phyloP scores from a whole-genome alignment of 768 basidiomycete species.

The Macrolepiota dolichaula region DNA sequence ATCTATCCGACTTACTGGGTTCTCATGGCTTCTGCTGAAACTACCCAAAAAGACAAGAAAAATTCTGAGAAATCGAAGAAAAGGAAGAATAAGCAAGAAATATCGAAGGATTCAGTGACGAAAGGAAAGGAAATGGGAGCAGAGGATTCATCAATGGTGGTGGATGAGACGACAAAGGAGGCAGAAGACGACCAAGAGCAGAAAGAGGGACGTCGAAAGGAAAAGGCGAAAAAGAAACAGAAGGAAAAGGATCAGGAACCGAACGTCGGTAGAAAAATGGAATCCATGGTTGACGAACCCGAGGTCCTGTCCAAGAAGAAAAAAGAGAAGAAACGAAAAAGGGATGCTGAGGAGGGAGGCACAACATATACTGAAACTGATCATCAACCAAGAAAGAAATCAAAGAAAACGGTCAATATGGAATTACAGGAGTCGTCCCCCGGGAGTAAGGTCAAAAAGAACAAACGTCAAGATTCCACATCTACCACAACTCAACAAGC shows the following conservation, averaged over 20 bases:
- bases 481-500: background rate
- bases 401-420: background rate
- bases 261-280: constrained; percentile 8
- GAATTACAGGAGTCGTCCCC: background rate
- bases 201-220: background rate
- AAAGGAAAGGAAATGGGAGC: constrained; percentile 15
- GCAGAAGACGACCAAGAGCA: constrained; percentile 4
- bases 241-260: background rate
- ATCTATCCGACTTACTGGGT: constrained; percentile 11
- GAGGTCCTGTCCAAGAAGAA: constrained; percentile 1
- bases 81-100: constrained; percentile 5
- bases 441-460: background rate
- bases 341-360: constrained; percentile 7
- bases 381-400: constrained; percentile 13
- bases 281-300: background rate
- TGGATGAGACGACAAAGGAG: background rate
- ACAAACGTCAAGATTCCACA: background rate
- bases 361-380: constrained; percentile 5
- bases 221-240: background rate
- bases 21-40: constrained; percentile 89
- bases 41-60: constrained; percentile 59
- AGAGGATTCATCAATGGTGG: background rate
- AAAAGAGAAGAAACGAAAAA: constrained; percentile 19
- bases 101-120: background rate
- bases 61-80: constrained; percentile 9